Base-by-base conservation (phyloP, 1,139 yeast species). In the Pichia sp. region DNA sequence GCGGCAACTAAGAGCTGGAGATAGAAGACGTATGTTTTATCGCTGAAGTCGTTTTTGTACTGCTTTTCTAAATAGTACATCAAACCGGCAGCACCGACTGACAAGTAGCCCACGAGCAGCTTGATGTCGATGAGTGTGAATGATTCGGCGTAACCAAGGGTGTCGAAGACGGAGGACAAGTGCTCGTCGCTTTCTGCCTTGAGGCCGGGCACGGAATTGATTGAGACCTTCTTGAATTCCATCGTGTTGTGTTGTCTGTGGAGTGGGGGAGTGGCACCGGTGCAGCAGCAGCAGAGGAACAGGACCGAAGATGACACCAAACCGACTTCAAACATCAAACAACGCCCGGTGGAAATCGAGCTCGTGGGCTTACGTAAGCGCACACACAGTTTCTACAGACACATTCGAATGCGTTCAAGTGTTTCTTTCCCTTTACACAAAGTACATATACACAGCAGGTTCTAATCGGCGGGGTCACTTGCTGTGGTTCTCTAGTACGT, bases 51-150 rank as follows among this genome's bases (percentile, higher is more conserved):
- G 35, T 65, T 65, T 7, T 63, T 55, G 50, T 71, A 70, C 54
- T 79, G 77, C 67, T 85, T 85, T 63, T 91, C 97, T 38, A 81
- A 63, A 49, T 73, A 72, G 61, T 78, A 89, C 48, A 89, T 77
- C 6, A 70, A 63, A 1, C 77, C 96, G 2, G 96, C 87, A 17
- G 83, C 68, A 1, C 71, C 67, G 10, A 86, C 91, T 3, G 89
- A 79, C 12, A 73, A 55, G 57, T 81, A 83, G 0, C 96, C 96
- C 38, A 90, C 65, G 1, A 75, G 81, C 40, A 91, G 71, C 57
- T 85, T 83, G 24, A 76, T 67, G 60, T 90, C 95, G 42, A 71
- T 71, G 33, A 82, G 63, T 14, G 59, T 59, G 60, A 80, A 83
- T 19, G 81, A 71, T 63, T 88, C 88, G 15, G 67, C 68, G 64